A percentile compares a stretch with the other conserved stretches of the same genome.
Evolutionary conservation across 176 grass and related monocot genomes (phyloP).

Genomic region (Carex cristatella): DNA sequence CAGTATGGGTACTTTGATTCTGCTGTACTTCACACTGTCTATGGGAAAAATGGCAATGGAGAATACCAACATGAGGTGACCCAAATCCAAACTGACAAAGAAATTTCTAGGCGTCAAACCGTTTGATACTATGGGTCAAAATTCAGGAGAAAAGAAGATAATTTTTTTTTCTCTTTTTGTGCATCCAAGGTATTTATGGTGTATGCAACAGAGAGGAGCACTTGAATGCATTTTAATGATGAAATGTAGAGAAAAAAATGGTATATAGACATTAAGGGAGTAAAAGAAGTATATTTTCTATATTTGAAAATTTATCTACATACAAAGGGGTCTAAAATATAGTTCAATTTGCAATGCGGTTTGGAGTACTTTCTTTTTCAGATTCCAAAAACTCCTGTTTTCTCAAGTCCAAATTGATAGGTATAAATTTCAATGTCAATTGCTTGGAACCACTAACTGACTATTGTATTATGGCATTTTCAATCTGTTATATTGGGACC

Average conservation of each 20-base stretch:
- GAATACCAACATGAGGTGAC: conserved; percentile 30
- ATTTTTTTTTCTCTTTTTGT: background rate
- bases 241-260: conserved; percentile 15
- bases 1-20: conserved; percentile 70
- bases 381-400: too few relatives aligned
- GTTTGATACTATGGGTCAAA: background rate
- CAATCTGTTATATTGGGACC: too few relatives aligned
- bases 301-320: background rate
- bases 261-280: background rate
- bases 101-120: background rate
- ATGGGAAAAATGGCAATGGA: conserved; percentile 38
- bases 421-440: too few relatives aligned
- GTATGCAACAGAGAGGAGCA: background rate
- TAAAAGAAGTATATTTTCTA: background rate
- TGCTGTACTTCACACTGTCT: conserved; percentile 82
- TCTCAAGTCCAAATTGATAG: too few relatives aligned
- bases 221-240: background rate
- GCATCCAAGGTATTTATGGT: background rate
- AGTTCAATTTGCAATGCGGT: background rate
- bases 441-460: too few relatives aligned
- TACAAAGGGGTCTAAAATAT: background rate
- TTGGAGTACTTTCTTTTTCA: too few relatives aligned
- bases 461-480: too few relatives aligned
- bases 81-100: background rate
- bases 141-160: too few relatives aligned